Percentiles rank a stretch among this genome's conserved stretches.
Evolutionary conservation across 345 rosid genomes (phyloP).

Genomic region (Eucalyptus marginata): DNA sequence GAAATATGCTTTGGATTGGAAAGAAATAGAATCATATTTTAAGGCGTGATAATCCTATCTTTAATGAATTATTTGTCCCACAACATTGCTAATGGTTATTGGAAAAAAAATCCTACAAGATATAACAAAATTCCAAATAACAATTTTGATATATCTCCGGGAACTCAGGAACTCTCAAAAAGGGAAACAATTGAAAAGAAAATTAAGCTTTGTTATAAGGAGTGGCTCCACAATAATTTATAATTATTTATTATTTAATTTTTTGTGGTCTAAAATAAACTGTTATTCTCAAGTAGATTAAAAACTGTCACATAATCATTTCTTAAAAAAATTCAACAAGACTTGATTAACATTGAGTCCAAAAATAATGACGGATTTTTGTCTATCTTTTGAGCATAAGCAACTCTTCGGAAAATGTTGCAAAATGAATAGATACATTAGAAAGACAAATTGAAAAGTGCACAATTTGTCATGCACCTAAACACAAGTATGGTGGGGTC

Average conservation of each 20-base stretch:
- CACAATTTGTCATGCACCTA: accelerated
- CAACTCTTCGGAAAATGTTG: not conserved
- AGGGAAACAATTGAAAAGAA: not conserved
- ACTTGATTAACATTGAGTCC: not conserved
- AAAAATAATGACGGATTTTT: no score
- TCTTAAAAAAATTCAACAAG: not conserved
- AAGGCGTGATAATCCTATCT: not conserved
- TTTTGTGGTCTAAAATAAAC: no score
- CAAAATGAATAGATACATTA: not conserved
- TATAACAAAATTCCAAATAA: accelerated
- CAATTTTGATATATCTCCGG: not conserved
- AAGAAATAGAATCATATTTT: not conserved
- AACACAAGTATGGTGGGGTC: accelerated
- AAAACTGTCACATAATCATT: no score
- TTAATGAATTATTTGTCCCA: accelerated
- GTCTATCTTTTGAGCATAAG: accelerated
- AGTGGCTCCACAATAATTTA: no score
- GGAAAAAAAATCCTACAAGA: no score
- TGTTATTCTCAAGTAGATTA: no score
- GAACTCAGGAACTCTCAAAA: accelerated
- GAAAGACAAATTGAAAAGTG: not conserved
- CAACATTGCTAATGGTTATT: accelerated
- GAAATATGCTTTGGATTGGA: no score
- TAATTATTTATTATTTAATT: no score
- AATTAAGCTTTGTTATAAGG: no score